Percentiles rank a stretch among this genome's conserved stretches.
Conservation (phyloP, 2,329 filamentous ascomycete genomes). For the Diplodia sapinea region DNA sequence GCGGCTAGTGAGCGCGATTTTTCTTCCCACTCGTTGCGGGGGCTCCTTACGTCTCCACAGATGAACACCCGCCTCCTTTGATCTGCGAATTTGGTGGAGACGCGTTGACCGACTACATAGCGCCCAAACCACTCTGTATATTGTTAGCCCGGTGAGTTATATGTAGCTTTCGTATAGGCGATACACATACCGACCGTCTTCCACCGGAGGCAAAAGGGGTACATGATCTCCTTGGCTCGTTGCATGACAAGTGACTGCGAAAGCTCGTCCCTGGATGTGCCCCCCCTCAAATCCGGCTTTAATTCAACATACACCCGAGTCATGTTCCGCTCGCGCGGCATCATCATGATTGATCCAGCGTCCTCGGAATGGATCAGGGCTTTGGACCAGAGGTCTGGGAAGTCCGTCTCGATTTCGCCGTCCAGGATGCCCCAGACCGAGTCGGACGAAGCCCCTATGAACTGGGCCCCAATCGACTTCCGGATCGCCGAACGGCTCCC, state of each 20-base stretch:
- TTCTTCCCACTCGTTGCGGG: conserved; percentile 30
- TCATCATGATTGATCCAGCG: conserved; percentile 73
- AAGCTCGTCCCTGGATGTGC: conserved; percentile 41
- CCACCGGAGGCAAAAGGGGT: conserved; percentile 54
- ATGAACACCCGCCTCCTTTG: conserved; percentile 53
- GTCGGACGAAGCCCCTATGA: conserved; percentile 58
- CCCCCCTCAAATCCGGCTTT: conserved; percentile 44
- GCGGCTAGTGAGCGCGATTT: not conserved
- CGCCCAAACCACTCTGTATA: conserved; percentile 57
- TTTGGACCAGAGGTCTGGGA: conserved; percentile 78
- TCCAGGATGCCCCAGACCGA: conserved; percentile 75
- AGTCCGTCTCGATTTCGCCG: conserved; percentile 72
- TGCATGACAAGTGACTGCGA: conserved; percentile 74
- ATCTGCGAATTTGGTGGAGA: conserved; percentile 54
- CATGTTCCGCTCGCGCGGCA: conserved; percentile 74
- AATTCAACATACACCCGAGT: conserved; percentile 64
- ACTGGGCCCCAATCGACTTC: conserved; percentile 57
- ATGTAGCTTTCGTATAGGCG: not conserved
- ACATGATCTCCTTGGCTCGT: conserved; percentile 59
- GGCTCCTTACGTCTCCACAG: conserved; percentile 51
- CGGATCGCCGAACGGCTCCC: conserved; percentile 74
- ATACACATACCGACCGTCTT: conserved; percentile 44
- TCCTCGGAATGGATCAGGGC: conserved; percentile 70
- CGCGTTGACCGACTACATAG: conserved; percentile 58
- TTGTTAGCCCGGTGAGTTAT: not conserved